These are phyloP conservation scores for Pseudomonodictys pantanalensis DNA, from an alignment of 495 filamentous ascomycete species.

Conservation along the genomic window DNA sequence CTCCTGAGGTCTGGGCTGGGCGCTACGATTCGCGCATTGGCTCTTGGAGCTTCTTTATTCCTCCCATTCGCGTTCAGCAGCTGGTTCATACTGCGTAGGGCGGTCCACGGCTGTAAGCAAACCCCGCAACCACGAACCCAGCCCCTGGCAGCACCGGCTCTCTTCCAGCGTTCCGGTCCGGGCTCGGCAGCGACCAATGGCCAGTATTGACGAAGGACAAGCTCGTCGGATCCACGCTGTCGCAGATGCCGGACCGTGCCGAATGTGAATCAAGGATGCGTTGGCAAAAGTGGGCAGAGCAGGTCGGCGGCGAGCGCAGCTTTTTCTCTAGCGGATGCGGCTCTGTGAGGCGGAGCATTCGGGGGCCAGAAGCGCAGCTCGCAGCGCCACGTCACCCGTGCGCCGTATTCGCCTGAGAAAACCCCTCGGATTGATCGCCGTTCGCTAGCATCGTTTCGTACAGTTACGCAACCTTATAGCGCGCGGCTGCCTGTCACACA, in stretches of 20 bases:
- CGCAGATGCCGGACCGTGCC: too few species aligned
- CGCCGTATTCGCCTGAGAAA: not conserved
- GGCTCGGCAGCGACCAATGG: too few species aligned
- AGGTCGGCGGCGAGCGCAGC: not conserved
- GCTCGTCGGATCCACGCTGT: too few species aligned
- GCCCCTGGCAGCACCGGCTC: too few species aligned
- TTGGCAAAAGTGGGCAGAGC: not conserved
- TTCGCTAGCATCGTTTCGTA: too few species aligned
- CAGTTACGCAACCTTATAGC: too few species aligned
- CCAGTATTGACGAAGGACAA: too few species aligned
- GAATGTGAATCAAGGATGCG: not conserved
- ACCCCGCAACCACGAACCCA: too few species aligned
- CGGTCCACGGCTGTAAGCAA: too few species aligned
- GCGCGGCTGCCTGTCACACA: too few species aligned
- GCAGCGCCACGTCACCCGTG: conserved; percentile 27
- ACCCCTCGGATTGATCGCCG: not conserved
- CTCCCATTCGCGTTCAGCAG: not conserved
- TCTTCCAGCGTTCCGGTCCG: too few species aligned
- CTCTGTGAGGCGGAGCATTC: conserved; percentile 9
- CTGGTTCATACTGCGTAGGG: too few species aligned
- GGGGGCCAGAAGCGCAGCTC: conserved; percentile 3
- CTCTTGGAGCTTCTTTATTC: not conserved
- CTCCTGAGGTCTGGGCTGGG: not conserved
- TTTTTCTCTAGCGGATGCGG: conserved; percentile 18
- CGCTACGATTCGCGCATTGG: not conserved